These are phyloP conservation scores for Eucalyptus polyanthemos DNA, from an alignment of 345 rosid genomes.

Conservation along the genomic window DNA sequence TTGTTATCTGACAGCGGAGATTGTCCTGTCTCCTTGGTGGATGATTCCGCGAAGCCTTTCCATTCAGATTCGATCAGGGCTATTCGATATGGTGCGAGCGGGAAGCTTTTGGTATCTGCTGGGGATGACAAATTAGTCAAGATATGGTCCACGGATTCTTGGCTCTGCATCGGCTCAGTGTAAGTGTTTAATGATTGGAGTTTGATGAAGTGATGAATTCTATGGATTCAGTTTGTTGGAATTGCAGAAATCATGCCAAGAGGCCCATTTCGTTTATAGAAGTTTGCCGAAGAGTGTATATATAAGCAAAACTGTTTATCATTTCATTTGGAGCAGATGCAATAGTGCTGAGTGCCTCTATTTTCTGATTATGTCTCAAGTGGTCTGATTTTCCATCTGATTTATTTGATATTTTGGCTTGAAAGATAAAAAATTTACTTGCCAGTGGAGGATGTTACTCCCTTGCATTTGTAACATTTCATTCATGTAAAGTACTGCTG, in stretches of 20 bases:
- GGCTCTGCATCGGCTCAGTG: slow-evolving; percentile 67
- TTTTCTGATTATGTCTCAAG: not conserved
- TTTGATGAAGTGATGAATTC: not conserved
- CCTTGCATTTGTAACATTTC: not conserved
- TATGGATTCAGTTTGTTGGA: not conserved
- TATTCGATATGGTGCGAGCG: slow-evolving; percentile 50
- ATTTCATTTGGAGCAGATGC: not conserved
- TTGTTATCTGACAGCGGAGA: slow-evolving; percentile 25
- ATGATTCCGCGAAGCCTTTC: slow-evolving; percentile 38
- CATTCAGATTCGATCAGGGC: slow-evolving; percentile 80
- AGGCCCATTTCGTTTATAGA: not conserved
- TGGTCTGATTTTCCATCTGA: not conserved
- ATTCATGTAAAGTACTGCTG: not conserved
- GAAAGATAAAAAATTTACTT: not conserved
- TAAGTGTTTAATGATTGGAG: slow-evolving; percentile 16
- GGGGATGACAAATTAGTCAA: slow-evolving; percentile 92
- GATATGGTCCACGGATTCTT: slow-evolving; percentile 72
- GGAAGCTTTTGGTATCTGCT: slow-evolving; percentile 75
- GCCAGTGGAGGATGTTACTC: not conserved
- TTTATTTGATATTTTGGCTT: not conserved
- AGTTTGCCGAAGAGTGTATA: not conserved
- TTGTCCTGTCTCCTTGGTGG: slow-evolving; percentile 39
- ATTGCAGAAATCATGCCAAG: not conserved
- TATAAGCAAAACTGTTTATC: not conserved
- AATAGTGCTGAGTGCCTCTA: not conserved